These are phyloP conservation scores for Globisporangium acanthophoron DNA, from an alignment of 352 stramenopile genomes.

Conservation along the genomic window DNA sequence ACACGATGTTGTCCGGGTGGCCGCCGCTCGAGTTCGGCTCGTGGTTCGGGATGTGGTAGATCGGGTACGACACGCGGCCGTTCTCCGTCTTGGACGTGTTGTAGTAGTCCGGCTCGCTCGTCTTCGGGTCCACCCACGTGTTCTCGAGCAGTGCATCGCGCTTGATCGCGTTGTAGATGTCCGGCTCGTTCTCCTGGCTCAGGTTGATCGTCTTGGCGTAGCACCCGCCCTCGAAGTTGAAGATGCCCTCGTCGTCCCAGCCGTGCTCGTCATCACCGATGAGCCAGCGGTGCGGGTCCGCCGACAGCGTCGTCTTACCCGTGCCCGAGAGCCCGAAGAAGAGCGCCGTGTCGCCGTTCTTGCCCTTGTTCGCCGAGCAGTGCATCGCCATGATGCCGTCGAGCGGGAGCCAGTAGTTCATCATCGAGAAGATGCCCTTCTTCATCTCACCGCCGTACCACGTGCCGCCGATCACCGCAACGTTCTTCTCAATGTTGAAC, in stretches of 20 bases:
- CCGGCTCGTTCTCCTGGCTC: conserved; percentile 92
- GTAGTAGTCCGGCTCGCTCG: conserved; percentile 91
- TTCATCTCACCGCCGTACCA: conserved; percentile 99
- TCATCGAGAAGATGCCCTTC: conserved; percentile 98
- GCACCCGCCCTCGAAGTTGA: conserved; percentile 99
- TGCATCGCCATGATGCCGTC: conserved; percentile 97
- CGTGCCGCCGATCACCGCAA: conserved; percentile 94
- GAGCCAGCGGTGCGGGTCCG: conserved; percentile 82
- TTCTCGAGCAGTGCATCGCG: conserved; percentile 98
- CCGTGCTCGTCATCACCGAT: conserved; percentile 93
- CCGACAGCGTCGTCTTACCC: conserved; percentile 90
- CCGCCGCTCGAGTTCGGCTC: conserved; percentile 82
- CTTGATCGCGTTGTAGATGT: conserved; percentile 98
- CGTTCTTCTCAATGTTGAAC: conserved; percentile 96
- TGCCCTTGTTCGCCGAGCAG: conserved; percentile 97
- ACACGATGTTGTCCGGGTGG: conserved; percentile 96
- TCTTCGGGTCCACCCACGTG: conserved; percentile 78
- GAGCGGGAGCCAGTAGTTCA: conserved; percentile 98
- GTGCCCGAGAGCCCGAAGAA: conserved; percentile 96
- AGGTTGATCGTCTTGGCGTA: conserved; percentile 99
- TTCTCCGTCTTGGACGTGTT: conserved; percentile 97
- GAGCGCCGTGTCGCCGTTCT: conserved; percentile 93
- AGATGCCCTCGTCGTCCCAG: conserved; percentile 97
- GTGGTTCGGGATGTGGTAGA: conserved; percentile 98
- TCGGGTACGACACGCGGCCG: conserved; percentile 98